Evolutionary conservation across 1,284 basidiomycete species (phyloP), one percentile per base, ranked within the genome.

Genomic region (Tremellales sp.): DNA sequence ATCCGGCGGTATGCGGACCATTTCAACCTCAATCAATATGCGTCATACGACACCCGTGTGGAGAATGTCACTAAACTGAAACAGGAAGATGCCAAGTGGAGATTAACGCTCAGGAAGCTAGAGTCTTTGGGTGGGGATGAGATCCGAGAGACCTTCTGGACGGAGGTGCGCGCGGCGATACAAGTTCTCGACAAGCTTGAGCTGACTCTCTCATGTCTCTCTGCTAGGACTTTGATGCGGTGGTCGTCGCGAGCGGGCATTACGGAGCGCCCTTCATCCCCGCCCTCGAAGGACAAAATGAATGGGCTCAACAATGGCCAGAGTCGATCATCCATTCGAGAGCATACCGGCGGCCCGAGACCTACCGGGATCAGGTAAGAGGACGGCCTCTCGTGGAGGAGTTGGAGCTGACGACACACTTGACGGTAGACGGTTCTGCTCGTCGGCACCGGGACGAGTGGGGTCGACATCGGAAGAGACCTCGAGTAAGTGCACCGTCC

Each of bases 21-120:
- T 74, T 76, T 63, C 68, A 75, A 24, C 71, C 72, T 42, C 45
- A 76, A 77, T 45, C 58, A 62, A 36, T 8, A 18, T 10, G 34
- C 72, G 1, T 69, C 67, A 1, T 79, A 75, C 60, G 75, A 77
- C 54, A 79, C 79, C 1, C 74, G 78, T 0, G 77, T 80, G 0
- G 78, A 80, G 54, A 66, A 60, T 3, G n/a, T n/a, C n/a, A n/a
- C n/a, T n/a, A n/a, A n/a, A n/a, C 38, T 47, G 22, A 68, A 75
- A 43, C 78, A 78, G 50, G 54, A 70, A 21, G 63, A 44, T 3
- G 43, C 45, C 14, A 52, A 43, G 26, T 65, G 60, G 63, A 36
- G 40, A 10, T 46, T 65, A 40, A 57, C 52, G 2, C 36, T 67
- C 14, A 43, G 61, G 54, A 32, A 75, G 72, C 19, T 79, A 67